Evolutionary conservation across 2,329 filamentous ascomycete species (phyloP).

Genomic region (Diaporthe capsici): DNA sequence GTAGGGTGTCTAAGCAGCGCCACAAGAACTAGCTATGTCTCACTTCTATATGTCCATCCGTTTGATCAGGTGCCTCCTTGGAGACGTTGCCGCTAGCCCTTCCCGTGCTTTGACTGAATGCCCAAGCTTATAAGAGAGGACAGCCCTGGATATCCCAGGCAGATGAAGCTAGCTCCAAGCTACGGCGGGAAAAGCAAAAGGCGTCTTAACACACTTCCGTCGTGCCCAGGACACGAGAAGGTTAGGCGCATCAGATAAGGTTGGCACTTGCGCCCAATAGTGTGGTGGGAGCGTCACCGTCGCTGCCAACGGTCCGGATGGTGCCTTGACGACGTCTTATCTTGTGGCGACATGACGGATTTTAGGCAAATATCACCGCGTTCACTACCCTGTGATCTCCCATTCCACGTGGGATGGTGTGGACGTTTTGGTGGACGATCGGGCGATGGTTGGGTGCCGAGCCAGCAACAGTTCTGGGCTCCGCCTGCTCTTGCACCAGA

Average conservation of each 20-base stretch:
- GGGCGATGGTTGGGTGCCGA: neutral
- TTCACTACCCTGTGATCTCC: neutral
- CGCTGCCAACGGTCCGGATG: constrained; percentile 9
- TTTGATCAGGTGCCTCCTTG: constrained; percentile 4
- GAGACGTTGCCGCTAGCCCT: neutral
- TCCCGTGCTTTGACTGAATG: constrained; percentile 15
- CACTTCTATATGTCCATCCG: constrained; percentile 16
- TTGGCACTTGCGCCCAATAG: constrained; percentile 31
- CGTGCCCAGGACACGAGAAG: constrained; percentile 1
- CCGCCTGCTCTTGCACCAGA: neutral
- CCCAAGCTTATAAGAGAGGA: constrained; percentile 13
- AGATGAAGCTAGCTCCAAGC: constrained; percentile 17
- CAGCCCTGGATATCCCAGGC: constrained; percentile 15
- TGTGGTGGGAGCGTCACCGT: constrained; percentile 16
- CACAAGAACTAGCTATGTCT: neutral
- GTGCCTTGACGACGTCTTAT: constrained; percentile 19
- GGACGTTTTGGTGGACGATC: neutral
- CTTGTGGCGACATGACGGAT: neutral
- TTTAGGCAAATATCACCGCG: neutral
- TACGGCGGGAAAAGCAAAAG: neutral
- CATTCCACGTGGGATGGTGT: constrained; percentile 23
- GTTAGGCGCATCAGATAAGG: constrained; percentile 29
- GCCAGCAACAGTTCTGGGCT: constrained; percentile 8
- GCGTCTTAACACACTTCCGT: neutral
- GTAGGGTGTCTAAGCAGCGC: too few species aligned